phyloP scores from a whole-genome alignment of 129 eudicot species.

The carrot (Daucus carota) region DH1_v3.0 NC_030386.2:37944001-37944500 shows the following conservation, averaged over 20 bases:
- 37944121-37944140: slow-evolving; percentile 1
- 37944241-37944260: neutral
- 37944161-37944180: neutral
- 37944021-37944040: no score
- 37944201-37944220: neutral
- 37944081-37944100: neutral
- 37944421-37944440: neutral
- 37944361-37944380: neutral
- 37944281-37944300: neutral
- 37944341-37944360: neutral
- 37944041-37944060: neutral
- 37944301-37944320: neutral
- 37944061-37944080: neutral
- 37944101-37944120: neutral
- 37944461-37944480: neutral
- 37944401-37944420: neutral
- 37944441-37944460: neutral
- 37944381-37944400: neutral
- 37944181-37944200: slow-evolving; percentile 2
- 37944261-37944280: neutral
- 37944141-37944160: slow-evolving; percentile 9
- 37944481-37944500: slow-evolving; percentile 2
- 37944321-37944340: slow-evolving; percentile 8
- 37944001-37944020: no score
- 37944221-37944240: neutral